phyloP scores from a whole-genome alignment of 2,329 filamentous ascomycete species.

The Aspergillus versicolor region DNA sequence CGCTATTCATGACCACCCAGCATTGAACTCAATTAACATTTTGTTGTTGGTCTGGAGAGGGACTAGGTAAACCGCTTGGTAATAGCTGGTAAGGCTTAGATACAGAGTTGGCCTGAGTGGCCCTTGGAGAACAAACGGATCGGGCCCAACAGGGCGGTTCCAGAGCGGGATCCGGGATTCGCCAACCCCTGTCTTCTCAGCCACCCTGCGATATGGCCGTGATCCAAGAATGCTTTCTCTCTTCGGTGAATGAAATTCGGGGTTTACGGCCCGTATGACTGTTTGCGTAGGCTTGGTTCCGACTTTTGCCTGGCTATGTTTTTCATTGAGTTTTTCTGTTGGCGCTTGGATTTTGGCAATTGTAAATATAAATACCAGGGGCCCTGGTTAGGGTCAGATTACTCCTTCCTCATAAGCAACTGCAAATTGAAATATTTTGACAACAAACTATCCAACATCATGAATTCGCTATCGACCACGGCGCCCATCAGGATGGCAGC shows the following conservation, averaged over 20 bases:
- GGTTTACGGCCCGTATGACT: conserved; percentile 6
- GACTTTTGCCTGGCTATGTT: conserved; percentile 17
- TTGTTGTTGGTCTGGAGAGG: not conserved
- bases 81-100: not conserved
- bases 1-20: not conserved
- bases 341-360: not conserved
- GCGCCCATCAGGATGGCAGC: conserved; percentile 28
- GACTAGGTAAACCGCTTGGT: not conserved
- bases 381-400: not conserved
- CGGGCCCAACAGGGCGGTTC: not conserved
- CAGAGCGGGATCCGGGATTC: not conserved
- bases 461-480: conserved; percentile 30
- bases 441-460: conserved; percentile 12
- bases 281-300: conserved; percentile 10
- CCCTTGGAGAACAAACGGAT: not conserved
- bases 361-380: conserved; percentile 1
- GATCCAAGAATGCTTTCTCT: not conserved
- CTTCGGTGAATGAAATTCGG: conserved; percentile 2
- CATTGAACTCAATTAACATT: not conserved
- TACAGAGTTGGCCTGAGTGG: not conserved
- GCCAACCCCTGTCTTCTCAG: not conserved
- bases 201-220: not conserved
- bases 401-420: not conserved
- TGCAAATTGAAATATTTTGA: not conserved
- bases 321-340: not conserved